phyloP scores from a whole-genome alignment of 2,329 filamentous ascomycete species.

The Colletotrichum filicis region DNA sequence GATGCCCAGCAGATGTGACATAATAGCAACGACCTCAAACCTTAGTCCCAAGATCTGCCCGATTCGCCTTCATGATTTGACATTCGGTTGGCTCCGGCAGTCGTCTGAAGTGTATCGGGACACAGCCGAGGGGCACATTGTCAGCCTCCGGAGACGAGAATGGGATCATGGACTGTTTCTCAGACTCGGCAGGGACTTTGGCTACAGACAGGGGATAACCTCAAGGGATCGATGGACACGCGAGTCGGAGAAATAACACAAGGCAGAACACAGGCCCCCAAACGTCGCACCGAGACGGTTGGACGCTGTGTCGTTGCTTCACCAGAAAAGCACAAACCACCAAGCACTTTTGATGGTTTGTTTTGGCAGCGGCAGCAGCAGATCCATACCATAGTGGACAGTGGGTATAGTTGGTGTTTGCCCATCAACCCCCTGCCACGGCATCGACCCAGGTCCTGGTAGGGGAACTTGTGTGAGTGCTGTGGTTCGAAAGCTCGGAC shows the following conservation, averaged over 20 bases:
- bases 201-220: neutral
- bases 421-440: slow-evolving; percentile 4
- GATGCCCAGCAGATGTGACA: slow-evolving; percentile 5
- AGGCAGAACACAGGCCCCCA: slow-evolving; percentile 22
- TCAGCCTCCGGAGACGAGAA: neutral
- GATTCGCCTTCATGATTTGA: neutral
- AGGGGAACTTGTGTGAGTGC: slow-evolving; percentile 27
- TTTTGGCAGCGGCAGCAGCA: slow-evolving; percentile 18
- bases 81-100: slow-evolving; percentile 20
- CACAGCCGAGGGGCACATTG: neutral
- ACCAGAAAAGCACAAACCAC: slow-evolving; percentile 20
- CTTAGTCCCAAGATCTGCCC: neutral
- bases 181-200: neutral
- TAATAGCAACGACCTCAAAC: slow-evolving; percentile 9
- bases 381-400: slow-evolving; percentile 12
- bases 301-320: slow-evolving; percentile 2
- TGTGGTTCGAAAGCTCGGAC: slow-evolving; percentile 28
- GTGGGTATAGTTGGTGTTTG: slow-evolving; percentile 7
- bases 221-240: slow-evolving; percentile 5
- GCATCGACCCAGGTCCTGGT: slow-evolving; percentile 18
- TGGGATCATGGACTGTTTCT: neutral
- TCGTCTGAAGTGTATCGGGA: slow-evolving; percentile 8
- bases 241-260: slow-evolving; percentile 32
- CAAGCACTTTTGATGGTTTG: slow-evolving; percentile 2
- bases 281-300: slow-evolving; percentile 15